Evolutionary conservation across 441 rosid genomes (phyloP), one percentile per base, ranked within the genome.

Genomic region (Pelargonium citronellum): DNA sequence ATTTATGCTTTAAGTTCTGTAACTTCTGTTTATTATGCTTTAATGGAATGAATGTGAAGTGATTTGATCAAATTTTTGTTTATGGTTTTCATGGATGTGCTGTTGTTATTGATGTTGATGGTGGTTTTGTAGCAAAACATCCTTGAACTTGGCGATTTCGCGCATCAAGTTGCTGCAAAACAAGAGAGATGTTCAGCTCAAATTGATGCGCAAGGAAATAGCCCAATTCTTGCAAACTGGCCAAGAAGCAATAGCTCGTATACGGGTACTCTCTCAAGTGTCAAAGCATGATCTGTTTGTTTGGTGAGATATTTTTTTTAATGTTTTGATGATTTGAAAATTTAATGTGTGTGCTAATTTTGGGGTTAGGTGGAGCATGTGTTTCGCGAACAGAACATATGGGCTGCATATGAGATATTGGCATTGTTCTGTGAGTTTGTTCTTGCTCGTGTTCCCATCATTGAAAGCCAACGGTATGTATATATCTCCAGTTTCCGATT

Each of bases 161-260:
- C 92, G 97, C 60, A 89, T 94, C 64, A 91, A 91, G 70, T 73
- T 91, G 85, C 83, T 86, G 69, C 96, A 94, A 70, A 94, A 94
- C 71, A 94, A 91, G 83, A 90, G 97, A 79, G 99, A 89, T 77
- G 71, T 86, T 86, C 93, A 88, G 79, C 95, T 94, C 64, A 89
- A 89, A 75, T 87, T 85, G 49, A 94, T 94, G 96, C 89, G 93
- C 75, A 90, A 87, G 75, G 99, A 94, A 85, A 89, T 89, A 41
- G 95, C 95, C 65, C 95, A 91, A 51, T 91, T 94, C 79, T 77
- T 94, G 78, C 96, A 86, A 82, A 92, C 94, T 64, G 94, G 97
- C 61, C 95, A 91, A 75, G 97, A 94, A 84, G 77, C 97, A 3
- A 94, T 94, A 1, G 97, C 99, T 82, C 87, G 96, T 63, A 94